Evolutionary conservation across 495 filamentous ascomycete species (phyloP).

Genomic region (Podospora conica): DNA sequence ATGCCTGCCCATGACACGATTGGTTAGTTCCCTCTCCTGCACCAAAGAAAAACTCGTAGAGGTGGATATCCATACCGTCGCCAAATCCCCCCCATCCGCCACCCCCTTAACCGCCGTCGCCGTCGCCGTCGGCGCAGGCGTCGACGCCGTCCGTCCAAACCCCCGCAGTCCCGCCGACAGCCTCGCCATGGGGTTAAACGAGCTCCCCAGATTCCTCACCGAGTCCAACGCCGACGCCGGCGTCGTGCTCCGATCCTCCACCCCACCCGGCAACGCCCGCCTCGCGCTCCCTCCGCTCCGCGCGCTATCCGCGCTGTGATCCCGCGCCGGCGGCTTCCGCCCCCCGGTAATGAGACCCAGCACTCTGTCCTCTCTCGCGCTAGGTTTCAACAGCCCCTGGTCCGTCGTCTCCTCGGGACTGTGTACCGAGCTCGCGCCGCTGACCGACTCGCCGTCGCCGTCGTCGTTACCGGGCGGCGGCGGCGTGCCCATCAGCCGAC

Average conservation of each 20-base stretch:
- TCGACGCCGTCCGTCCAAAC: slow-evolving; percentile 56
- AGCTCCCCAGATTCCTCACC: slow-evolving; percentile 75
- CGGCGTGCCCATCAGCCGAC: slow-evolving; percentile 75
- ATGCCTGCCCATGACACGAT: slow-evolving; percentile 35
- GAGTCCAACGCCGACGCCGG: slow-evolving; percentile 62
- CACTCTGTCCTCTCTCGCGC: slow-evolving; percentile 50
- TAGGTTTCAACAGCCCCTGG: slow-evolving; percentile 19
- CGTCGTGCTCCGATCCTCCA: slow-evolving; percentile 26
- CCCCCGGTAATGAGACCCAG: slow-evolving; percentile 56
- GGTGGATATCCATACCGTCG: slow-evolving; percentile 35
- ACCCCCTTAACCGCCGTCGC: slow-evolving; percentile 15
- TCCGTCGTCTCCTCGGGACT: slow-evolving; percentile 31
- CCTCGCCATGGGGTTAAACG: slow-evolving; percentile 77
- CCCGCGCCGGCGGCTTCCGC: slow-evolving; percentile 48
- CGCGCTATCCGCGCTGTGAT: slow-evolving; percentile 69
- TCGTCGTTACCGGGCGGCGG: slow-evolving; percentile 28
- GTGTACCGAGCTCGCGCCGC: slow-evolving; percentile 42
- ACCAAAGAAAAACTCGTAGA: background rate
- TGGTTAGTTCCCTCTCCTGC: background rate
- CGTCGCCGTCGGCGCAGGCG: slow-evolving; percentile 24
- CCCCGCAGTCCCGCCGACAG: slow-evolving; percentile 62
- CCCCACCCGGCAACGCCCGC: slow-evolving; percentile 38
- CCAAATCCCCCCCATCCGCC: slow-evolving; percentile 44
- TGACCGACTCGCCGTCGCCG: slow-evolving; percentile 44
- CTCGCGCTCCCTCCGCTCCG: slow-evolving; percentile 52